phyloP scores from a whole-genome alignment of 768 basidiomycete genomes.

The Psilocybe cubensis region DNA sequence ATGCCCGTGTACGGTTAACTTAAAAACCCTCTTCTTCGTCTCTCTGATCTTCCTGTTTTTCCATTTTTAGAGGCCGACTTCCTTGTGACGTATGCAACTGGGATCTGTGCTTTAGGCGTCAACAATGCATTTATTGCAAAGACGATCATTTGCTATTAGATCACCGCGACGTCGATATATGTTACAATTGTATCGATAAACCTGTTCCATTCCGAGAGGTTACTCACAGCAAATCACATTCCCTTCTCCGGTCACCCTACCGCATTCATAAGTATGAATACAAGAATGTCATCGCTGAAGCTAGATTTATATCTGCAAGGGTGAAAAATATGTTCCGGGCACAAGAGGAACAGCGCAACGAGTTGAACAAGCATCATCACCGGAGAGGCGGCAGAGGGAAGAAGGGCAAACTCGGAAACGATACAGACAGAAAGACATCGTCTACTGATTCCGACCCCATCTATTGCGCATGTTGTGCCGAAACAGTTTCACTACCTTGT shows the following conservation, averaged over 20 bases:
- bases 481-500: slow-evolving; percentile 9
- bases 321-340: slow-evolving; percentile 12
- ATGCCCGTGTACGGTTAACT: neutral
- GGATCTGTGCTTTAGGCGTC: slow-evolving; percentile 8
- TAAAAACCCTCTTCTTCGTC: too few species aligned
- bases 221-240: slow-evolving; percentile 6
- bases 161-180: slow-evolving; percentile 11
- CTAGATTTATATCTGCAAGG: slow-evolving; percentile 10
- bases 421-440: neutral
- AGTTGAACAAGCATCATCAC: neutral
- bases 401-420: neutral
- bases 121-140: slow-evolving; percentile 16
- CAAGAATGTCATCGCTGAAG: slow-evolving; percentile 1
- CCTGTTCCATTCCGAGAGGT: neutral
- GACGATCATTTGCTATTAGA: slow-evolving; percentile 4
- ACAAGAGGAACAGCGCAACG: neutral
- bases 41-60: neutral
- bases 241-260: slow-evolving; percentile 11
- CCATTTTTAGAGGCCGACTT: neutral
- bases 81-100: slow-evolving; percentile 13
- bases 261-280: slow-evolving; percentile 9
- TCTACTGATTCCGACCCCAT: neutral
- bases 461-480: slow-evolving; percentile 6
- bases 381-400: slow-evolving; percentile 1
- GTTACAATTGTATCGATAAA: slow-evolving; percentile 12